Conservation (phyloP, 352 stramenopile genomes). For the Globisporangium nagaii region DNA sequence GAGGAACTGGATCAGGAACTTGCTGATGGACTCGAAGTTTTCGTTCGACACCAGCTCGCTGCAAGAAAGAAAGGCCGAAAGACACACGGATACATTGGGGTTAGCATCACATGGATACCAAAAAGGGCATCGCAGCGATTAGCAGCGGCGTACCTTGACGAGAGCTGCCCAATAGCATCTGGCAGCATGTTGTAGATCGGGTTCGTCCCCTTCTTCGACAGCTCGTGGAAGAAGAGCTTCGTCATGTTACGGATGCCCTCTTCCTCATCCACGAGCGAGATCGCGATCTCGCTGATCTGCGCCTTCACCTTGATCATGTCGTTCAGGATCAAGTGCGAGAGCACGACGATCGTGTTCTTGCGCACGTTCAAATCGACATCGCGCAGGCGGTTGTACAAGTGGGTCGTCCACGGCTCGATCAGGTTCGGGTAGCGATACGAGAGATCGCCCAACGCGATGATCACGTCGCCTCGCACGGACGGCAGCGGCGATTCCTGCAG, state of each 20-base stretch:
- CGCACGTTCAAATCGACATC: slow-evolving; percentile 90
- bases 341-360: slow-evolving; percentile 96
- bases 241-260: slow-evolving; percentile 90
- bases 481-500: slow-evolving; percentile 67
- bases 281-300: slow-evolving; percentile 92
- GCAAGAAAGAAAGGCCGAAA: slow-evolving; percentile 7
- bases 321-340: slow-evolving; percentile 99
- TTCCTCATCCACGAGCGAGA: slow-evolving; percentile 94
- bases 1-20: slow-evolving; percentile 97
- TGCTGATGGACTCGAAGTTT: slow-evolving; percentile 92
- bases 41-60: slow-evolving; percentile 79
- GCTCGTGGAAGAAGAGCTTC: slow-evolving; percentile 95
- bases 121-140: not conserved
- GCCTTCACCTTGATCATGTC: slow-evolving; percentile 99
- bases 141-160: slow-evolving; percentile 40
- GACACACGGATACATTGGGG: not conserved
- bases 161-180: slow-evolving; percentile 95
- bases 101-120: not conserved
- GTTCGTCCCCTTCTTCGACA: slow-evolving; percentile 95
- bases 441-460: slow-evolving; percentile 96
- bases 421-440: slow-evolving; percentile 97
- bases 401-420: slow-evolving; percentile 97
- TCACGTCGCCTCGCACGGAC: slow-evolving; percentile 92
- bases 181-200: slow-evolving; percentile 99
- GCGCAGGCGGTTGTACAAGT: slow-evolving; percentile 92